A percentile compares a stretch with the other conserved stretches of the same genome.
phyloP scores from a whole-genome alignment of 23 red algal genomes.

The Agarophyton chilense region DNA sequence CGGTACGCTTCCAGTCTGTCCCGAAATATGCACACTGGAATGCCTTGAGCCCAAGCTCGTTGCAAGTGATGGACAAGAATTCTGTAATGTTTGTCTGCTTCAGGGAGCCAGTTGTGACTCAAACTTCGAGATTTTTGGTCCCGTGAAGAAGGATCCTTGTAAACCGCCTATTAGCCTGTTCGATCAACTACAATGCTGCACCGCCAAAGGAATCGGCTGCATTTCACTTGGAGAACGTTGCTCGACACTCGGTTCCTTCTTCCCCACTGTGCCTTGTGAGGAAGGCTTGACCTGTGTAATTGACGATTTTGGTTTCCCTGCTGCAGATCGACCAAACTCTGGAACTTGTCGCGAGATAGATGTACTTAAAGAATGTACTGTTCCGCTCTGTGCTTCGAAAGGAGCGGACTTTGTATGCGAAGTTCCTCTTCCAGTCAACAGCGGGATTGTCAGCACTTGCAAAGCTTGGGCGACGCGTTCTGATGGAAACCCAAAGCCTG shows the following conservation, averaged over 20 bases:
- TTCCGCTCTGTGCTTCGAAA: background rate
- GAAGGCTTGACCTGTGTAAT: slow-evolving; percentile 23
- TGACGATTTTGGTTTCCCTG: slow-evolving; percentile 22
- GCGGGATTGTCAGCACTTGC: slow-evolving; percentile 26
- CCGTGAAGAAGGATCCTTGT: background rate
- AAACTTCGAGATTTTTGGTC: slow-evolving; percentile 4
- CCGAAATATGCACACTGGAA: background rate
- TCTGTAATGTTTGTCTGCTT: slow-evolving; percentile 10
- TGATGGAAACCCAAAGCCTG: slow-evolving; percentile 29
- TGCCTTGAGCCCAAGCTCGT: background rate
- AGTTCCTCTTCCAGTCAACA: slow-evolving; percentile 3
- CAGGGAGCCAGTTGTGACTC: slow-evolving; percentile 6
- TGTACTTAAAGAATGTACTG: background rate
- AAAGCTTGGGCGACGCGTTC: slow-evolving; percentile 39
- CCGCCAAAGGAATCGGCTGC: slow-evolving; percentile 39
- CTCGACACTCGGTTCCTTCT: slow-evolving; percentile 18
- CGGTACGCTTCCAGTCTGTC: slow-evolving; percentile 3
- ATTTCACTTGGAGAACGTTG: slow-evolving; percentile 1
- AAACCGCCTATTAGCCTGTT: background rate
- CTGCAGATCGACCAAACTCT: background rate
- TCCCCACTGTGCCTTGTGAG: slow-evolving; percentile 28
- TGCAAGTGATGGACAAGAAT: slow-evolving; percentile 3
- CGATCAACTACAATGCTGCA: slow-evolving; percentile 1
- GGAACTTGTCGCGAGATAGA: background rate
- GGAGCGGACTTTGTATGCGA: slow-evolving; percentile 13